Base-by-base conservation (phyloP, 352 stramenopile species). In the Globisporangium paroecandrum region DNA sequence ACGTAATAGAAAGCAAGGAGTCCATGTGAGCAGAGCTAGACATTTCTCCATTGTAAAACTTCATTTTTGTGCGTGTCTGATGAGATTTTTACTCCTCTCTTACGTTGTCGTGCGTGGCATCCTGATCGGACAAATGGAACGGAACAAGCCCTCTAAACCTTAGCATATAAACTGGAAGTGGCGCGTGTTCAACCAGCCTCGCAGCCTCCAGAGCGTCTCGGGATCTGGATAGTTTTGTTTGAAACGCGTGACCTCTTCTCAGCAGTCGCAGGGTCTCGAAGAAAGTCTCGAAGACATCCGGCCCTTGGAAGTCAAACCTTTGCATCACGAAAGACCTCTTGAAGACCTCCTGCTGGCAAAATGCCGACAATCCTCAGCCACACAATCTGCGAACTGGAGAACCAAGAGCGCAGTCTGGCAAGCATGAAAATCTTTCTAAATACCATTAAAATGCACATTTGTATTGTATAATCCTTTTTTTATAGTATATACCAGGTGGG, bases 1-100 rank as follows among this genome's bases (percentile, higher is more conserved):
- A 74, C 80, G 64, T 68, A 80, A 70, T 82, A 78, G 72, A 61
- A 59, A 36, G 0, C 13, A 9, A 58, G 32, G 29, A 38, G 27
- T 59, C 27, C 27, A 59, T 32, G 18, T 22, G 41, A 58, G 53
- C 22, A 43, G 22, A 25, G 4, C 8, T 20, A 24, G 25, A 27
- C n/a, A 55, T 22, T 38, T 58, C 4, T 38, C 53, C 18, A 34
- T 58, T 38, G 53, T 38, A 58, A 38, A 58, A 38, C 27, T 24
- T 12, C 53, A 38, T 38, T 58, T 32, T 38, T 58, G 53, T 58
- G 32, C 15, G 12, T 58, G 24, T 58, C 18, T 58, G 13, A n/a
- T 22, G 13, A 22, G 5, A 34, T 38, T 58, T 38, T 55, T 55
- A 36, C 32, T 5, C 32, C 47, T 29, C 9, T 18, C 20, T 13